Evolutionary conservation across 495 filamentous ascomycete species (phyloP).

Genomic region (Penicillium antarcticum): DNA sequence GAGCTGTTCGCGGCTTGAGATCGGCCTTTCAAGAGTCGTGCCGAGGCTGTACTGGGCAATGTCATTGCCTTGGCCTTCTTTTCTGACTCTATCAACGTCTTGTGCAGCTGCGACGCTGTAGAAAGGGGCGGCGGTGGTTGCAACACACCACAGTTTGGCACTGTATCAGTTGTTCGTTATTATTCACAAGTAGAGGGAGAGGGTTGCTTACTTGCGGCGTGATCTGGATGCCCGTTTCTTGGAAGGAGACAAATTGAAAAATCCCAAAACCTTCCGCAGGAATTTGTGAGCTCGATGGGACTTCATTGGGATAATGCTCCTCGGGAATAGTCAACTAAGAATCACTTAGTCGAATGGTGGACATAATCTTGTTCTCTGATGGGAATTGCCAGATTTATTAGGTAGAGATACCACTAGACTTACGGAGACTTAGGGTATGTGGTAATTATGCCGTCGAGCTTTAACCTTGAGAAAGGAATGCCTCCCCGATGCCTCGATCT

Average conservation of each 20-base stretch:
- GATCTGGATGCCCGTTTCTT: background rate
- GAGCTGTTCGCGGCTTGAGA: conserved; percentile 11
- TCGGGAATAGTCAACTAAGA: too few relatives aligned
- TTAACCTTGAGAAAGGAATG: background rate
- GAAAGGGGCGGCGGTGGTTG: background rate
- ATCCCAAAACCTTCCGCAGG: background rate
- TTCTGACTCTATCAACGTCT: background rate
- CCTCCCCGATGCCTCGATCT: background rate
- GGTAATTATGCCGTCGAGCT: background rate
- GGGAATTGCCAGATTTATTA: background rate
- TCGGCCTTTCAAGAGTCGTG: background rate
- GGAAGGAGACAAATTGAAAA: background rate
- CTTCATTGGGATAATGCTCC: background rate
- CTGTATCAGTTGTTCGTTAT: background rate
- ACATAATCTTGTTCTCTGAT: background rate
- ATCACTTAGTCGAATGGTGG: too few relatives aligned
- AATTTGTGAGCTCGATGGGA: background rate
- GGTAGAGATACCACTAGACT: background rate
- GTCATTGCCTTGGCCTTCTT: background rate
- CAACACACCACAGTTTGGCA: background rate
- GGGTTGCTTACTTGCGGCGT: background rate
- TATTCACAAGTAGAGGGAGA: too few relatives aligned
- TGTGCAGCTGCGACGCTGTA: background rate
- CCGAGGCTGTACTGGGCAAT: background rate
- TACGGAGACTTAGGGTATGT: background rate